Conservation (phyloP, 306 rosid species). For the Sphenostylis stenocarpa region DNA sequence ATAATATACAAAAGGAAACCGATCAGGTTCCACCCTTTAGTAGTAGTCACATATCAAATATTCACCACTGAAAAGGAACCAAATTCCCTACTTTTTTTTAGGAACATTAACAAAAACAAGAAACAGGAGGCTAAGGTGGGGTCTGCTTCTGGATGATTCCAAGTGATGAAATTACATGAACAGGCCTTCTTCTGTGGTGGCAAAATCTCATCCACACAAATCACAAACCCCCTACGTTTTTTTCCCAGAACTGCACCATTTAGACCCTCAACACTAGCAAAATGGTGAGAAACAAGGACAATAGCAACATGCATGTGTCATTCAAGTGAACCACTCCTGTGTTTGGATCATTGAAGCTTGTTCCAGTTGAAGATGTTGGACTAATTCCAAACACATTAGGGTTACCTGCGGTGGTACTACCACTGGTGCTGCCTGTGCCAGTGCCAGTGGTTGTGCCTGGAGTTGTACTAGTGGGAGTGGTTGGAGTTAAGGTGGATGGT, state of each 20-base stretch:
- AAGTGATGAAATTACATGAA: conserved; percentile 30
- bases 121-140: conserved; percentile 38
- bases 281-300: conserved; percentile 33
- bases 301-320: conserved; percentile 19
- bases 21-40: conserved; percentile 45
- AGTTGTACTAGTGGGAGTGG: conserved; percentile 33
- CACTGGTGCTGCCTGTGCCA: background rate
- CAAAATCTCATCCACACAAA: conserved; percentile 50
- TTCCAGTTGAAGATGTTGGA: conserved; percentile 60
- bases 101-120: conserved; percentile 18
- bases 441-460: conserved; percentile 18
- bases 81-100: conserved; percentile 44
- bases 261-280: conserved; percentile 44
- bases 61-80: conserved; percentile 64
- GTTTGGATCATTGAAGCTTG: conserved; percentile 29
- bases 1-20: conserved; percentile 48
- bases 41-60: conserved; percentile 38
- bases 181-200: conserved; percentile 21
- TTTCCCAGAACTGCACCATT: conserved; percentile 5
- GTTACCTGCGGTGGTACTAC: conserved; percentile 36
- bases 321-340: conserved; percentile 33
- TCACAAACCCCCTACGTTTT: conserved; percentile 18
- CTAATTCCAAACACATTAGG: conserved; percentile 66
- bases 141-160: conserved; percentile 53
- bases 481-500: conserved; percentile 43